These are phyloP conservation scores for Rhizophlyctis rosea DNA, from an alignment of 192 early-diverging fungal species.

Conservation along the genomic window DNA sequence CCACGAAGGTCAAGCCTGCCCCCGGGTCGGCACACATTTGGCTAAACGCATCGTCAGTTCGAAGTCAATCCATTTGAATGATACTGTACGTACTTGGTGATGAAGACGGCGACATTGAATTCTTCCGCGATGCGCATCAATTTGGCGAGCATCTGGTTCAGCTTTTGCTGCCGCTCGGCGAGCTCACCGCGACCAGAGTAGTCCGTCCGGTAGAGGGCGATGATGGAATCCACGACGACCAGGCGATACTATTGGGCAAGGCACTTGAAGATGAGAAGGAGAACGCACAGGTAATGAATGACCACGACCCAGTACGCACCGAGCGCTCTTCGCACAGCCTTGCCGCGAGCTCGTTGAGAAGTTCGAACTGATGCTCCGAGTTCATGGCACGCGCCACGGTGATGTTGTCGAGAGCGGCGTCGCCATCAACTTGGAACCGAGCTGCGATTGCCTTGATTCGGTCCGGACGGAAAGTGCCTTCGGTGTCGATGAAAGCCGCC, in stretches of 20 bases:
- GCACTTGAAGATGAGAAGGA: not conserved
- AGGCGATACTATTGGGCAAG: slow-evolving; percentile 27
- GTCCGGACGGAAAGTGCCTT: slow-evolving; percentile 80
- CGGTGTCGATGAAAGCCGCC: slow-evolving; percentile 60
- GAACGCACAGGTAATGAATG: not conserved
- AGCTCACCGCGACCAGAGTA: slow-evolving; percentile 83
- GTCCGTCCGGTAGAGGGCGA: slow-evolving; percentile 78
- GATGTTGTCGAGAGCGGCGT: slow-evolving; percentile 73
- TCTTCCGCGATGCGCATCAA: slow-evolving; percentile 77
- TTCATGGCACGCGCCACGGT: slow-evolving; percentile 76
- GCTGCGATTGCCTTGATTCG: slow-evolving; percentile 72
- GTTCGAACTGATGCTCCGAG: slow-evolving; percentile 80
- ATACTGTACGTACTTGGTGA: slow-evolving; percentile 57
- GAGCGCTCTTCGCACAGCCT: slow-evolving; percentile 61
- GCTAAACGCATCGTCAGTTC: too few species aligned
- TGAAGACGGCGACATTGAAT: slow-evolving; percentile 78
- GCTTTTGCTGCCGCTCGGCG: slow-evolving; percentile 78
- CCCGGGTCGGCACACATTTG: slow-evolving; percentile 58
- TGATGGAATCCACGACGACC: slow-evolving; percentile 75
- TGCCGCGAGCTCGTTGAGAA: slow-evolving; percentile 69
- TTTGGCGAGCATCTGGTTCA: slow-evolving; percentile 70
- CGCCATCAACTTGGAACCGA: slow-evolving; percentile 56
- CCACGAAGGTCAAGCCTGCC: slow-evolving; percentile 68
- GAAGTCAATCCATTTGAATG: not conserved
- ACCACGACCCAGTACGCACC: slow-evolving; percentile 14